Percentiles rank a stretch among this genome's conserved stretches.
These are phyloP conservation scores for Fusarium zealandicum DNA, from an alignment of 2,329 filamentous ascomycete species.

Conservation along the genomic window DNA sequence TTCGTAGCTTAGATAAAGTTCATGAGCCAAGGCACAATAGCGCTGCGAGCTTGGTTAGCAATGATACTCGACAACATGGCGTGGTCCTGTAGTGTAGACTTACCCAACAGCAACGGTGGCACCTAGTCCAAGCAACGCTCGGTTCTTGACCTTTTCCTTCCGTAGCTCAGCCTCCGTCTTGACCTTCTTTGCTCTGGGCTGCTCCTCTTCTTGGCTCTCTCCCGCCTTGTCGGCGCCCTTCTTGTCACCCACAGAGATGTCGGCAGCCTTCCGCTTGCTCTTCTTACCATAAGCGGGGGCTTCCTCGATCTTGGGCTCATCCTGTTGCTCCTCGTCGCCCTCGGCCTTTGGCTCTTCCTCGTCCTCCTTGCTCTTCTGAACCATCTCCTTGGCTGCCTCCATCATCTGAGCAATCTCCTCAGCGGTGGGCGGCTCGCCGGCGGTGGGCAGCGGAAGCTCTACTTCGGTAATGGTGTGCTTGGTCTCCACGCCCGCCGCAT, in stretches of 20 bases:
- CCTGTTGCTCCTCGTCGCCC: slow-evolving; percentile 53
- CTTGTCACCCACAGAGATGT: slow-evolving; percentile 72
- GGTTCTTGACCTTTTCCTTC: slow-evolving; percentile 85
- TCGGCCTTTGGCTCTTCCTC: slow-evolving; percentile 47
- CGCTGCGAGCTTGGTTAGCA: slow-evolving; percentile 44
- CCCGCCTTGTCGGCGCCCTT: slow-evolving; percentile 45
- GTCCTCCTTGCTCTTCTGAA: slow-evolving; percentile 67
- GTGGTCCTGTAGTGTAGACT: slow-evolving; percentile 50
- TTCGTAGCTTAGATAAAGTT: slow-evolving; percentile 54
- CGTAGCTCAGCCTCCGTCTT: slow-evolving; percentile 83
- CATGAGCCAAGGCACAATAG: slow-evolving; percentile 60
- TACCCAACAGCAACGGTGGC: slow-evolving; percentile 91
- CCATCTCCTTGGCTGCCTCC: slow-evolving; percentile 86
- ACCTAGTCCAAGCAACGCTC: slow-evolving; percentile 84
- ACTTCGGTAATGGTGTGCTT: slow-evolving; percentile 78
- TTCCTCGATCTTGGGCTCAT: slow-evolving; percentile 47
- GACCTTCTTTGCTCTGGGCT: slow-evolving; percentile 73
- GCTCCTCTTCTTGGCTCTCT: slow-evolving; percentile 51
- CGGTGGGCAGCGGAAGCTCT: slow-evolving; percentile 68
- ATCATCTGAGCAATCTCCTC: slow-evolving; percentile 86
- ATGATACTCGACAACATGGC: not conserved
- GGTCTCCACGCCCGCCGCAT: slow-evolving; percentile 66
- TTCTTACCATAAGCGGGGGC: slow-evolving; percentile 55
- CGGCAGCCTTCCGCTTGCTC: slow-evolving; percentile 77
- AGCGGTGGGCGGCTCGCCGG: slow-evolving; percentile 73